phyloP scores from a whole-genome alignment of 352 stramenopile species.

The Phytopythium ostracodes region DNA sequence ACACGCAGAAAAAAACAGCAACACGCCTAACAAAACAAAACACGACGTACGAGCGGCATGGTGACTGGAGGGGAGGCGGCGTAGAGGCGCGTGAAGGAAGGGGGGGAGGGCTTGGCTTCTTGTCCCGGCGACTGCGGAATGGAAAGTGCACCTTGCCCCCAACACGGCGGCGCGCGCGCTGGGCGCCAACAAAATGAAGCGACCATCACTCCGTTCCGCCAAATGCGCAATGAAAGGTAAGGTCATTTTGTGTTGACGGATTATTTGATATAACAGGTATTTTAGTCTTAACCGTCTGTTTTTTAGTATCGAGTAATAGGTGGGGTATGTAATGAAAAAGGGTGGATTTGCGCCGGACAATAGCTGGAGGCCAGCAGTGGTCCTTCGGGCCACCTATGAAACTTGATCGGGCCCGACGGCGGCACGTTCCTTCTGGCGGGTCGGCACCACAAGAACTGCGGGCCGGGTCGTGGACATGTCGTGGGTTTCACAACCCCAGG shows the following conservation, averaged over 20 bases:
- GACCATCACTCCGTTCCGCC: slow-evolving; percentile 1
- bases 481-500: neutral
- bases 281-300: neutral
- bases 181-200: neutral
- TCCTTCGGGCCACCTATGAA: neutral
- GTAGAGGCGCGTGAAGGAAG: neutral
- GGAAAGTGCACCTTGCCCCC: slow-evolving; percentile 10
- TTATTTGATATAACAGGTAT: neutral
- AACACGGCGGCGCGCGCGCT: neutral
- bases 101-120: slow-evolving; percentile 6
- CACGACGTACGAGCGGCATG: slow-evolving; percentile 56
- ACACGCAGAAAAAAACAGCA: neutral
- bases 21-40: too few species aligned
- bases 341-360: neutral
- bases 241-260: neutral
- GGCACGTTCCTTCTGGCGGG: neutral
- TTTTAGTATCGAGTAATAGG: neutral
- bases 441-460: slow-evolving; percentile 2
- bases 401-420: neutral
- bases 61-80: slow-evolving; percentile 5
- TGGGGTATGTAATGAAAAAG: neutral
- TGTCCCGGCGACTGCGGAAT: slow-evolving; percentile 11
- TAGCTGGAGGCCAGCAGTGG: slow-evolving; percentile 1
- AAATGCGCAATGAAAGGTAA: slow-evolving; percentile 4
- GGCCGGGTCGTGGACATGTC: neutral